These are phyloP conservation scores for Plectosphaerella cucumerina DNA, from an alignment of 2,329 filamentous ascomycete genomes.

Conservation along the genomic window DNA sequence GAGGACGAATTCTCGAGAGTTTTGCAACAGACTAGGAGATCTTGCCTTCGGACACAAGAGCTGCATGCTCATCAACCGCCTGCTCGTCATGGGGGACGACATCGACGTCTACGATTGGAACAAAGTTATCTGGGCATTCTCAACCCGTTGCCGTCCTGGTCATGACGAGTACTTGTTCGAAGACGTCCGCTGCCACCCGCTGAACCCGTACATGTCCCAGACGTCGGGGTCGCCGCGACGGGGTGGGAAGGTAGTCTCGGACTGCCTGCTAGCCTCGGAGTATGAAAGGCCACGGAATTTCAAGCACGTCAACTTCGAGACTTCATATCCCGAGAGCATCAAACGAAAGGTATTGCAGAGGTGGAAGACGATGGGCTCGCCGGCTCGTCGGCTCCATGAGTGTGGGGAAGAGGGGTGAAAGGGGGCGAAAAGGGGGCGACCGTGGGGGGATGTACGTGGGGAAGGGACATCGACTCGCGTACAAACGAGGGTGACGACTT, in stretches of 20 bases:
- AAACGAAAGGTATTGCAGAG: slow-evolving; percentile 27
- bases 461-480: too few relatives aligned
- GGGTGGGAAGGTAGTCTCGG: slow-evolving; percentile 42
- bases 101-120: slow-evolving; percentile 41
- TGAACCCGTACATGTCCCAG: slow-evolving; percentile 44
- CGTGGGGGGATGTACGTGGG: too few relatives aligned
- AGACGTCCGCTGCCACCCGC: slow-evolving; percentile 34
- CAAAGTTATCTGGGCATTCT: slow-evolving; percentile 45
- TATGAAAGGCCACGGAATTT: slow-evolving; percentile 31
- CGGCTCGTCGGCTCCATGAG: too few relatives aligned
- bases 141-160: slow-evolving; percentile 39
- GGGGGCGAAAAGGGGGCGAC: too few relatives aligned
- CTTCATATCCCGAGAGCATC: slow-evolving; percentile 31
- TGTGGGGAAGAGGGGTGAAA: not conserved
- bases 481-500: too few relatives aligned
- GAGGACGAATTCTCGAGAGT: slow-evolving; percentile 38
- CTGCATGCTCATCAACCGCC: slow-evolving; percentile 35
- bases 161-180: slow-evolving; percentile 40
- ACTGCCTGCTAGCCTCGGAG: slow-evolving; percentile 36
- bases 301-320: slow-evolving; percentile 24
- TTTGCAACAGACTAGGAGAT: slow-evolving; percentile 36
- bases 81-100: slow-evolving; percentile 43
- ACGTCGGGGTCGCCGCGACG: slow-evolving; percentile 18
- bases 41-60: slow-evolving; percentile 38
- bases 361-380: not conserved